Percentiles rank a stretch among this genome's conserved stretches.
These are phyloP conservation scores for Triangularia verruculosa DNA, from an alignment of 2,329 filamentous ascomycete genomes.

Conservation along the genomic window DNA sequence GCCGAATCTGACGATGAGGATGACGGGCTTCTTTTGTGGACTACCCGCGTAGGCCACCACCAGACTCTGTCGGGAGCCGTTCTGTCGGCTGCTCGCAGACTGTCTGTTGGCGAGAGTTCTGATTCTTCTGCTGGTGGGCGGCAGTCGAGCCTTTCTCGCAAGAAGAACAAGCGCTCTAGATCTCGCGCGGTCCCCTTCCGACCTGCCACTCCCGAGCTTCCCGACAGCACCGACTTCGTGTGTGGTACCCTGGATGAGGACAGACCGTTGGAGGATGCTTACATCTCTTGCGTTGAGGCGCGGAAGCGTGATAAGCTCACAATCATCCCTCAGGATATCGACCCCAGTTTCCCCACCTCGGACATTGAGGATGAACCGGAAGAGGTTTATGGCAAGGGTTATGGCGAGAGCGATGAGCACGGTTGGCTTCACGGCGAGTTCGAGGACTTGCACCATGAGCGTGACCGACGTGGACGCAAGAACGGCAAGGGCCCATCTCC, in stretches of 20 bases:
- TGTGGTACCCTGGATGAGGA: conserved; percentile 97
- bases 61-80: conserved; percentile 37
- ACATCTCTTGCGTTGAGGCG: conserved; percentile 78
- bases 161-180: conserved; percentile 31
- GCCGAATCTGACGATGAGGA: conserved; percentile 66
- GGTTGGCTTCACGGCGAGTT: conserved; percentile 70
- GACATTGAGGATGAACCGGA: conserved; percentile 85
- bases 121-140: conserved; percentile 56
- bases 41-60: conserved; percentile 43
- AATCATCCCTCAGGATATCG: conserved; percentile 89
- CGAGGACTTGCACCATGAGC: conserved; percentile 61
- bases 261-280: conserved; percentile 88
- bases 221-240: conserved; percentile 98
- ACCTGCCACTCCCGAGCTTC: conserved; percentile 73
- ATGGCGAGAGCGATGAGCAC: conserved; percentile 64
- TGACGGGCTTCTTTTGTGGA: conserved; percentile 65
- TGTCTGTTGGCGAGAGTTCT: conserved; percentile 47
- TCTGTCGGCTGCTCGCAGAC: conserved; percentile 38
- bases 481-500: conserved; percentile 56
- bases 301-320: conserved; percentile 79
- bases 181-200: conserved; percentile 52
- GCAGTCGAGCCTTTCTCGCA: conserved; percentile 32
- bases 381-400: conserved; percentile 56
- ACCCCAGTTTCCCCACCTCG: conserved; percentile 93
- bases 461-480: conserved; percentile 48